These are phyloP conservation scores for Juncus effusus DNA, from an alignment of 176 grass and related monocot species.

Conservation along the genomic window DNA sequence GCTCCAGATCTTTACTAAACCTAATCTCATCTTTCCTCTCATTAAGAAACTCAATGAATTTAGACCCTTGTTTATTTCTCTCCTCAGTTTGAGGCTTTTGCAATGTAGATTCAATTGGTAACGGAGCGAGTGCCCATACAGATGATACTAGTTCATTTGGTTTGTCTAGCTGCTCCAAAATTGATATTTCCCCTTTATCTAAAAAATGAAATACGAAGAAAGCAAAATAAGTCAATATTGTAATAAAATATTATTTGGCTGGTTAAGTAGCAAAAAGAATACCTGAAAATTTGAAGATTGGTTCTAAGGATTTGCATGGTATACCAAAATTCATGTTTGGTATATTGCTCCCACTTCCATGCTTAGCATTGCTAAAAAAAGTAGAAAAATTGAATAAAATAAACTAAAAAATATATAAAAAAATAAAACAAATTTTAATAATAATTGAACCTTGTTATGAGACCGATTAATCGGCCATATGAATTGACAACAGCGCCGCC, in stretches of 20 bases:
- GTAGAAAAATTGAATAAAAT: conserved; percentile 20
- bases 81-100: conserved; percentile 17
- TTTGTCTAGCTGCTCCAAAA: conserved; percentile 62
- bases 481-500: conserved; percentile 76
- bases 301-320: conserved; percentile 64
- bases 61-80: conserved; percentile 37
- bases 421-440: neutral
- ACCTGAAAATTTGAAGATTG: conserved; percentile 74
- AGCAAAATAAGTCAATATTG: conserved; percentile 8
- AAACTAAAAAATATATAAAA: neutral
- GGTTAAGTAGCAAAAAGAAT: neutral
- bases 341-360: conserved; percentile 84
- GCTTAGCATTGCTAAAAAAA: conserved; percentile 85
- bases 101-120: conserved; percentile 33
- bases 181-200: conserved; percentile 41
- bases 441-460: conserved; percentile 71
- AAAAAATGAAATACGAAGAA: conserved; percentile 14
- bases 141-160: conserved; percentile 64
- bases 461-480: conserved; percentile 68
- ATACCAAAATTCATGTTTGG: conserved; percentile 93
- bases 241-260: neutral
- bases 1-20: conserved; percentile 35
- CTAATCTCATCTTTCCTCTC: conserved; percentile 42
- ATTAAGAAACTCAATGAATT: conserved; percentile 65
- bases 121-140: conserved; percentile 59